Percentiles rank a stretch among this genome's conserved stretches.
Conservation (phyloP, 2,329 filamentous ascomycete species). For the Elsinoe arachidis region DNA sequence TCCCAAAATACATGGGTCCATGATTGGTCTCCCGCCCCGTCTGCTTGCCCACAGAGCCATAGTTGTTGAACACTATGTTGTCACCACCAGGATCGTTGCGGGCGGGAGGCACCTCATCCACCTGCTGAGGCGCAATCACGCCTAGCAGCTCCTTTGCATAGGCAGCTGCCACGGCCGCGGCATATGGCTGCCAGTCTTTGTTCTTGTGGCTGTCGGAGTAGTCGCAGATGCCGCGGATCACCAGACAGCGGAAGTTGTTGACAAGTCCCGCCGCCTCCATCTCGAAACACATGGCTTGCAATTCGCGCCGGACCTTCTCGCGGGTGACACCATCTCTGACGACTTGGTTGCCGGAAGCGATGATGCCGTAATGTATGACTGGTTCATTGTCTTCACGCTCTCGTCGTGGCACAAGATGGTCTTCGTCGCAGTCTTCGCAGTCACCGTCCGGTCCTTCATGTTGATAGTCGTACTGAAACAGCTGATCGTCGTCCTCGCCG, state of each 20-base stretch:
- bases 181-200: slow-evolving; percentile 12
- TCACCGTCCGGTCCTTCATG: background rate
- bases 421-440: background rate
- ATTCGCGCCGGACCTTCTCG: slow-evolving; percentile 13
- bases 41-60: background rate
- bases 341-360: slow-evolving; percentile 21
- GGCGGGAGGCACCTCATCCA: background rate
- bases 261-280: slow-evolving; percentile 14
- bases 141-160: background rate
- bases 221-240: slow-evolving; percentile 14
- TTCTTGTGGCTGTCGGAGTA: slow-evolving; percentile 14
- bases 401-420: background rate
- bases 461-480: background rate
- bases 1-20: background rate
- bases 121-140: background rate
- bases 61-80: background rate
- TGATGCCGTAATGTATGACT: slow-evolving; percentile 19
- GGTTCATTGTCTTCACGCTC: background rate
- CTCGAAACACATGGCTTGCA: slow-evolving; percentile 10
- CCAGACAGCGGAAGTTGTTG: slow-evolving; percentile 10
- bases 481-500: background rate
- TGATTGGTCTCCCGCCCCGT: too few relatives aligned
- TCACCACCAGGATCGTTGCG: background rate
- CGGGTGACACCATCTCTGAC: slow-evolving; percentile 18
- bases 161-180: slow-evolving; percentile 20